Conservation (phyloP, 352 stramenopile genomes). For the Pythium graminicola region DNA sequence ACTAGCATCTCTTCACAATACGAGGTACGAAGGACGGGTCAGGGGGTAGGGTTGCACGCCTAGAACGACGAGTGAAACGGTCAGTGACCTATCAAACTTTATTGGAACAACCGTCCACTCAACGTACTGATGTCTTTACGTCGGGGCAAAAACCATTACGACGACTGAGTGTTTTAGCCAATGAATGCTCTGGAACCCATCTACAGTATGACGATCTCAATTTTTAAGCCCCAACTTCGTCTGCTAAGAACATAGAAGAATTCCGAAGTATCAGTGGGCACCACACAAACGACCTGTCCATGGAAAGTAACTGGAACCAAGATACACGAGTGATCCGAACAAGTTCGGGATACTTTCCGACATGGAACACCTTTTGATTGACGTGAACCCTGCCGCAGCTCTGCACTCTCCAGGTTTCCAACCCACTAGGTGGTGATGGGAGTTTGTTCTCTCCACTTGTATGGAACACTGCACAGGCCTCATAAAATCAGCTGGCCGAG, state of each 20-base stretch:
- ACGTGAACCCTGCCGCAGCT: not conserved
- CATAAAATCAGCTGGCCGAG: too few species aligned
- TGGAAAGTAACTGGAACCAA: not conserved
- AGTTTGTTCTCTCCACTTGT: too few species aligned
- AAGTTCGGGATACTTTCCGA: not conserved
- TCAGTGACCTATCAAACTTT: constrained; percentile 7
- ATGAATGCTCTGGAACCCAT: not conserved
- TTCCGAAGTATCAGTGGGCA: constrained; percentile 3
- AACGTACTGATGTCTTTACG: not conserved
- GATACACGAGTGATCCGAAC: constrained; percentile 1
- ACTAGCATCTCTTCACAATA: not conserved
- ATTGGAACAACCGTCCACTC: constrained; percentile 11
- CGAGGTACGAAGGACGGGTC: not conserved
- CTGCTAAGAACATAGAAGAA: not conserved
- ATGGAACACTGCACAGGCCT: too few species aligned
- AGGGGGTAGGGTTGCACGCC: constrained; percentile 6
- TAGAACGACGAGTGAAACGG: constrained; percentile 12
- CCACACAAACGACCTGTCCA: not conserved
- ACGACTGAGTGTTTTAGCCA: constrained; percentile 6
- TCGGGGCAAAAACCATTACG: constrained; percentile 8
- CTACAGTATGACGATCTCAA: constrained; percentile 14
- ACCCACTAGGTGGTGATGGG: too few species aligned
- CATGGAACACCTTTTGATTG: not conserved
- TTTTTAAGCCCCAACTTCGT: not conserved
- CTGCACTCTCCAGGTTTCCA: too few species aligned